Conservation (phyloP, 2,329 filamentous ascomycete genomes). For the Trichoderma cornu-damae region DNA sequence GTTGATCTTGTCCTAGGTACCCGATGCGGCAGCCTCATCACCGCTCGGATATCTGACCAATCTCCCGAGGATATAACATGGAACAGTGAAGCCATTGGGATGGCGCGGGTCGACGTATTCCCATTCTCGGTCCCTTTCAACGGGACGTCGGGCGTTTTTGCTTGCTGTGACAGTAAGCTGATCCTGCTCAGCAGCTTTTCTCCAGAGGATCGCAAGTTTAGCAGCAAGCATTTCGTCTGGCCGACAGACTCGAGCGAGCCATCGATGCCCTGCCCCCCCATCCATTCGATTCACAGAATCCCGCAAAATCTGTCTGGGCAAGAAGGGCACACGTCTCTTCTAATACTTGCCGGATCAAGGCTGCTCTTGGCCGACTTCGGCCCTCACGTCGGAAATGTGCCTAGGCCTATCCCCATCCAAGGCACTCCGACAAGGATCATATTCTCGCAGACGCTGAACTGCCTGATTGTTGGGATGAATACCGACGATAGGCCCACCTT, state of each 20-base stretch:
- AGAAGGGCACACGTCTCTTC: slow-evolving; percentile 38
- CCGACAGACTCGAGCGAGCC: slow-evolving; percentile 46
- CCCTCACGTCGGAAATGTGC: slow-evolving; percentile 41
- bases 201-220: slow-evolving; percentile 29
- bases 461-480: slow-evolving; percentile 49
- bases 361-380: slow-evolving; percentile 52
- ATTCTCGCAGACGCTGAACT: slow-evolving; percentile 50
- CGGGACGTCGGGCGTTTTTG: slow-evolving; percentile 34
- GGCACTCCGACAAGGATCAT: slow-evolving; percentile 50
- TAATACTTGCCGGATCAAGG: slow-evolving; percentile 46
- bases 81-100: slow-evolving; percentile 32
- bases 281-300: slow-evolving; percentile 46
- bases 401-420: slow-evolving; percentile 43
- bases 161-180: slow-evolving; percentile 46
- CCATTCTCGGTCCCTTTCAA: slow-evolving; percentile 25
- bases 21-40: slow-evolving; percentile 48
- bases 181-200: slow-evolving; percentile 40
- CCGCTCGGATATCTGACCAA: slow-evolving; percentile 28
- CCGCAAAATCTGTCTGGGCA: slow-evolving; percentile 36
- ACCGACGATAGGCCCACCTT: slow-evolving; percentile 43
- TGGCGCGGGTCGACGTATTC: slow-evolving; percentile 35
- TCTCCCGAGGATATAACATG: slow-evolving; percentile 26
- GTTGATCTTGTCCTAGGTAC: slow-evolving; percentile 43
- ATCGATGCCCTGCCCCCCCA: slow-evolving; percentile 41
- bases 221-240: slow-evolving; percentile 45